phyloP scores from a whole-genome alignment of 2,329 filamentous ascomycete species.

The Fusarium sp. region DNA sequence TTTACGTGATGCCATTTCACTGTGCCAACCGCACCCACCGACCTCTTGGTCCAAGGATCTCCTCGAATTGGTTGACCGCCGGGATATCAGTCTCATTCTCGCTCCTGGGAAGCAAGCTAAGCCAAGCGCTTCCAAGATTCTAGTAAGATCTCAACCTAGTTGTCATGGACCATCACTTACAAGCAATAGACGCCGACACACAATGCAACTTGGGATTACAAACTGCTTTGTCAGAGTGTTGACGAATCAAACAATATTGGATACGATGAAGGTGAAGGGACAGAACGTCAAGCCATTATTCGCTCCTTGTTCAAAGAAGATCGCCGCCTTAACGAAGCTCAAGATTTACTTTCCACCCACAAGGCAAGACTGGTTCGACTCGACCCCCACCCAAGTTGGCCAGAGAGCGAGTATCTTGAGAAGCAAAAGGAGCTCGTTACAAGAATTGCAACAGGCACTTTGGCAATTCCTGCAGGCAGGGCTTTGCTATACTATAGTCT shows the following conservation, averaged over 20 bases:
- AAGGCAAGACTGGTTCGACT: constrained; percentile 83
- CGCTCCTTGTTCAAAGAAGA: constrained; percentile 91
- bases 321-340: constrained; percentile 86
- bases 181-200: constrained; percentile 66
- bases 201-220: constrained; percentile 76
- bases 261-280: constrained; percentile 82
- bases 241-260: constrained; percentile 68
- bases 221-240: constrained; percentile 75
- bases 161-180: constrained; percentile 36
- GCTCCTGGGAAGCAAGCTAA: constrained; percentile 50
- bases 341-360: constrained; percentile 83
- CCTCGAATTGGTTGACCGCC: constrained; percentile 79
- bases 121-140: constrained; percentile 49
- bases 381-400: constrained; percentile 77
- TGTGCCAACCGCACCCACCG: constrained; percentile 84
- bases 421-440: constrained; percentile 92
- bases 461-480: constrained; percentile 88
- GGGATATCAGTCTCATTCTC: constrained; percentile 78
- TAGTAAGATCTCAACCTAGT: constrained; percentile 47
- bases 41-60: constrained; percentile 77
- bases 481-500: constrained; percentile 89
- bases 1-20: constrained; percentile 83
- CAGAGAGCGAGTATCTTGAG: constrained; percentile 87
- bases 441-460: constrained; percentile 83
- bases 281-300: constrained; percentile 84